Conservation (phyloP, 306 rosid genomes). For the Quercus cerris region DNA sequence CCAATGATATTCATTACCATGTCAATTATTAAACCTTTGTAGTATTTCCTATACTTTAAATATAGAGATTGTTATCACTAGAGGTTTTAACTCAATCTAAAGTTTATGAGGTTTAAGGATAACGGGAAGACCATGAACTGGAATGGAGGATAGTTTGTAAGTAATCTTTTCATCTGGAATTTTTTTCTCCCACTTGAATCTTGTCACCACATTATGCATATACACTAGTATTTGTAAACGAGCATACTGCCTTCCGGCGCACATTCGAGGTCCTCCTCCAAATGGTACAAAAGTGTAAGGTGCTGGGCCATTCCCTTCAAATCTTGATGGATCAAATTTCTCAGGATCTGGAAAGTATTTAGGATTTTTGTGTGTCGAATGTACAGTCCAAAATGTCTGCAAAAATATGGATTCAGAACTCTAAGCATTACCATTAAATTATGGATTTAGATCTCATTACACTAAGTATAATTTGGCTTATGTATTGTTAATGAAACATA, state of each 20-base stretch:
- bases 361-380: conserved; percentile 27
- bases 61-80: no score
- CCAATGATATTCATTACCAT: no score
- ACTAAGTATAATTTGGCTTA: no score
- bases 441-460: no score
- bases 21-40: no score
- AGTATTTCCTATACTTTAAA: no score
- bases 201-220: conserved; percentile 33
- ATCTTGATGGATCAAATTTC: conserved; percentile 46
- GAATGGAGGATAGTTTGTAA: conserved; percentile 15
- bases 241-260: conserved; percentile 35
- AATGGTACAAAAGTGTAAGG: conserved; percentile 34
- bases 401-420: not conserved
- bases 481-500: not conserved
- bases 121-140: conserved; percentile 28
- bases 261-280: conserved; percentile 38
- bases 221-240: conserved; percentile 26
- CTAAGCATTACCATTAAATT: no score
- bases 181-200: conserved; percentile 32
- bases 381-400: conserved; percentile 39
- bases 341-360: conserved; percentile 30
- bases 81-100: no score
- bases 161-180: conserved; percentile 23
- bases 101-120: conserved; percentile 5
- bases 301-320: conserved; percentile 31